Evolutionary conservation across 805 yeast species (phyloP).

Genomic region (Candida orba): DNA sequence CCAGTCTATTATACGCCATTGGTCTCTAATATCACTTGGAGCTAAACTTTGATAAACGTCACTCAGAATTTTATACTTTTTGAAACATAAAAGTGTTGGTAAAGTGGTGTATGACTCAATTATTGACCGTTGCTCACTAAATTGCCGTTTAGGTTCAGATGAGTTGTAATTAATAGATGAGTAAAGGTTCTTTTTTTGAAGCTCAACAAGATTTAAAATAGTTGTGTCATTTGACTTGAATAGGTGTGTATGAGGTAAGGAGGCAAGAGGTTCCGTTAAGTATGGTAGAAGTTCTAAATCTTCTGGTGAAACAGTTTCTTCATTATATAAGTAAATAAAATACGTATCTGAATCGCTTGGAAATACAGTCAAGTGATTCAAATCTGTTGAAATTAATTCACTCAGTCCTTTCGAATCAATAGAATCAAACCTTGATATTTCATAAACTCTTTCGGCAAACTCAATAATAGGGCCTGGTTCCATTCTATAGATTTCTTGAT

Average conservation of each 20-base stretch:
- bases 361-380: background rate
- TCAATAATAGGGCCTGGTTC: constrained; percentile 28
- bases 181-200: constrained; percentile 31
- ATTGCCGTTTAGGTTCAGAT: constrained; percentile 26
- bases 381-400: constrained; percentile 1
- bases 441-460: constrained; percentile 42
- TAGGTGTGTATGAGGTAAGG: constrained; percentile 48
- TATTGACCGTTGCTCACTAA: constrained; percentile 39
- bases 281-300: constrained; percentile 57
- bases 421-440: constrained; percentile 36
- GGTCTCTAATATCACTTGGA: constrained; percentile 54
- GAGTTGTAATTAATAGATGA: constrained; percentile 37
- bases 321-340: constrained; percentile 47
- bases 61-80: constrained; percentile 47
- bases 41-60: constrained; percentile 53
- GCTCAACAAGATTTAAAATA: constrained; percentile 29
- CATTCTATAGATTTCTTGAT: constrained; percentile 14
- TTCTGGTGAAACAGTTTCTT: constrained; percentile 45
- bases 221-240: constrained; percentile 43
- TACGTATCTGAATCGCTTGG: constrained; percentile 35
- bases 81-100: constrained; percentile 58
- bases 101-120: constrained; percentile 48
- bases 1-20: constrained; percentile 41
- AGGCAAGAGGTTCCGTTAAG: constrained; percentile 51
- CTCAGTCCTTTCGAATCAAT: constrained; percentile 15